Evolutionary conservation across 345 rosid genomes (phyloP).

Genomic region (Populus ilicifolia): DNA sequence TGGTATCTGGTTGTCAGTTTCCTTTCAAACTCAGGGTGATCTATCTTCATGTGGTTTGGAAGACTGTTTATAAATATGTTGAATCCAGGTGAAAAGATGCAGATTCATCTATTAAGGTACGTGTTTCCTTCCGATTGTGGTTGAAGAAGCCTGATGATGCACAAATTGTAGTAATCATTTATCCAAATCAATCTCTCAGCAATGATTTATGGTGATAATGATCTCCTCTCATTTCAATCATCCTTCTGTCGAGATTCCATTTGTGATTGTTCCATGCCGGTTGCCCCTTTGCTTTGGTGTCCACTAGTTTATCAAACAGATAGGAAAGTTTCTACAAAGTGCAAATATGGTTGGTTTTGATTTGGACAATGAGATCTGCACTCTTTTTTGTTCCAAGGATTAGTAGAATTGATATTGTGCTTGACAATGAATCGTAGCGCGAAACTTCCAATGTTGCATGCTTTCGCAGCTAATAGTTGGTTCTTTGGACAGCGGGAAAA

Average conservation of each 20-base stretch:
- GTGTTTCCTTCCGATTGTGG: too few species aligned
- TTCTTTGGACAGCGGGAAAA: conserved; percentile 62
- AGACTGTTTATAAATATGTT: too few species aligned
- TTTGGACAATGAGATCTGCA: conserved; percentile 85
- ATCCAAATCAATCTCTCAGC: too few species aligned
- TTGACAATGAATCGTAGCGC: conserved; percentile 93
- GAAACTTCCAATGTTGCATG: conserved; percentile 89
- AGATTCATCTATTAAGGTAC: too few species aligned
- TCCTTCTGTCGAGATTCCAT: neutral
- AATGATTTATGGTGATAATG: neutral
- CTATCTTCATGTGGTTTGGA: too few species aligned
- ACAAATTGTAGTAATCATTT: too few species aligned
- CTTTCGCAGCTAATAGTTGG: conserved; percentile 85
- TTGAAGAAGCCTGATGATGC: too few species aligned
- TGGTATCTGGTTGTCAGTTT: too few species aligned
- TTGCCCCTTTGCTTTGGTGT: neutral
- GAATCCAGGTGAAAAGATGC: too few species aligned
- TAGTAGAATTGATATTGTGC: conserved; percentile 92
- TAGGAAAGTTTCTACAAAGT: conserved; percentile 11
- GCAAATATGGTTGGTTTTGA: conserved; percentile 96
- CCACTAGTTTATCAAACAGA: neutral
- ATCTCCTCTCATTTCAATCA: too few species aligned
- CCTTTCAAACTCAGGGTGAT: too few species aligned
- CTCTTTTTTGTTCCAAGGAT: conserved; percentile 94
- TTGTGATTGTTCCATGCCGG: neutral